Evolutionary conservation across 2,329 filamentous ascomycete species (phyloP).

Genomic region (Tolypocladium sp.): DNA sequence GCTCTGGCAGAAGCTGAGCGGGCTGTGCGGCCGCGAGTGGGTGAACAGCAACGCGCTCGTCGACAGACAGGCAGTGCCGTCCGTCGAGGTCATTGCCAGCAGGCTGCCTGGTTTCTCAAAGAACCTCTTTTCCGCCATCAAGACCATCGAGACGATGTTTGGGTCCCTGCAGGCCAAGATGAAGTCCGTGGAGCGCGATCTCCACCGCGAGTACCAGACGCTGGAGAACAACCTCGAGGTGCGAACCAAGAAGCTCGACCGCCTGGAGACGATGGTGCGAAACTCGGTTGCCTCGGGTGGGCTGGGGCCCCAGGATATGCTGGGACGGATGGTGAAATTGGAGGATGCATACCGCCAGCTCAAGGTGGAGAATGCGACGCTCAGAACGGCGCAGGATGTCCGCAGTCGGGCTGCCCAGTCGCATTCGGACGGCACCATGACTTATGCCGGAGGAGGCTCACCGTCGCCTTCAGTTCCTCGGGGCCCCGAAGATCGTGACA

Average conservation of each 20-base stretch:
- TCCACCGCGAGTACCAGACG: constrained; percentile 84
- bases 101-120: constrained; percentile 84
- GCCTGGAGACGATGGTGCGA: constrained; percentile 71
- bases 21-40: constrained; percentile 87
- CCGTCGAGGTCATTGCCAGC: constrained; percentile 74
- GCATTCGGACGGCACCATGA: constrained; percentile 22
- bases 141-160: constrained; percentile 75
- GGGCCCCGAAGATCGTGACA: constrained; percentile 37
- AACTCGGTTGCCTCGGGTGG: constrained; percentile 48
- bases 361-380: constrained; percentile 59
- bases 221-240: constrained; percentile 74
- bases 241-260: constrained; percentile 77
- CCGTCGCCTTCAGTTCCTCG: constrained; percentile 46
- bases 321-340: constrained; percentile 40
- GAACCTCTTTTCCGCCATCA: constrained; percentile 79
- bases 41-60: constrained; percentile 81
- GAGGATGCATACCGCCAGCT: constrained; percentile 54
- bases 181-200: constrained; percentile 74
- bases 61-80: constrained; percentile 74
- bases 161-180: constrained; percentile 71
- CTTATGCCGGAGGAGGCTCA: constrained; percentile 31
- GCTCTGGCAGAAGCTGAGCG: constrained; percentile 84
- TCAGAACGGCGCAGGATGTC: constrained; percentile 54
- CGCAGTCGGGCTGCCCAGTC: constrained; percentile 39
- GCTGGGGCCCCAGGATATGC: constrained; percentile 31